These are phyloP conservation scores for Phytophthora lateralis DNA, from an alignment of 352 stramenopile species.

Conservation along the genomic window DNA sequence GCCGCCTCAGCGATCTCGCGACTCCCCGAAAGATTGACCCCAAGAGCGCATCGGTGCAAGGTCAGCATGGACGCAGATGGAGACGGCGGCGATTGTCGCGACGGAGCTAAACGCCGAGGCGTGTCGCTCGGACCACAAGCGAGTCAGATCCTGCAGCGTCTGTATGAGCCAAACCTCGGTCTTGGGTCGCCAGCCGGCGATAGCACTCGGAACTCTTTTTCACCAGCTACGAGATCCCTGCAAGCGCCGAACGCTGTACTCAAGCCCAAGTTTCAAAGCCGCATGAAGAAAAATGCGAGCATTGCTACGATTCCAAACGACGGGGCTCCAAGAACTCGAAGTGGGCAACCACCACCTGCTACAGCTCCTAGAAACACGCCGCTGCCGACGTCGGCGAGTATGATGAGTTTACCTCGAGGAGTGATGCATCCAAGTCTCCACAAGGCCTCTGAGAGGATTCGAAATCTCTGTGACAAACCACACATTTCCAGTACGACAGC, in stretches of 20 bases:
- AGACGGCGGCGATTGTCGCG: constrained; percentile 25
- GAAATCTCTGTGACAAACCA: constrained; percentile 49
- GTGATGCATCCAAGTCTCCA: constrained; percentile 63
- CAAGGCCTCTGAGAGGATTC: constrained; percentile 62
- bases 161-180: constrained; percentile 70
- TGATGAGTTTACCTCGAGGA: constrained; percentile 27
- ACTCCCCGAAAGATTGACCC: constrained; percentile 13
- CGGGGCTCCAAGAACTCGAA: not conserved
- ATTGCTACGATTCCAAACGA: constrained; percentile 33
- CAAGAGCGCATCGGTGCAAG: not conserved
- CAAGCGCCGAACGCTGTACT: constrained; percentile 24
- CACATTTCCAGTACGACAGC: constrained; percentile 18
- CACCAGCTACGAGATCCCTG: constrained; percentile 7
- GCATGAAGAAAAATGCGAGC: constrained; percentile 60
- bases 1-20: constrained; percentile 4
- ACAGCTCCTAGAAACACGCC: not conserved
- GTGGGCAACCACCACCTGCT: constrained; percentile 1
- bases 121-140: constrained; percentile 55
- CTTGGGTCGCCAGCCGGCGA: constrained; percentile 20
- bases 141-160: constrained; percentile 65
- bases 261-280: constrained; percentile 47
- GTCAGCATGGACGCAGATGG: constrained; percentile 6
- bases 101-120: constrained; percentile 62
- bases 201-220: constrained; percentile 3
- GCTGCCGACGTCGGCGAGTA: constrained; percentile 40